These are phyloP conservation scores for Sporothrix humicola DNA, from an alignment of 2,329 filamentous ascomycete genomes.

Conservation along the genomic window DNA sequence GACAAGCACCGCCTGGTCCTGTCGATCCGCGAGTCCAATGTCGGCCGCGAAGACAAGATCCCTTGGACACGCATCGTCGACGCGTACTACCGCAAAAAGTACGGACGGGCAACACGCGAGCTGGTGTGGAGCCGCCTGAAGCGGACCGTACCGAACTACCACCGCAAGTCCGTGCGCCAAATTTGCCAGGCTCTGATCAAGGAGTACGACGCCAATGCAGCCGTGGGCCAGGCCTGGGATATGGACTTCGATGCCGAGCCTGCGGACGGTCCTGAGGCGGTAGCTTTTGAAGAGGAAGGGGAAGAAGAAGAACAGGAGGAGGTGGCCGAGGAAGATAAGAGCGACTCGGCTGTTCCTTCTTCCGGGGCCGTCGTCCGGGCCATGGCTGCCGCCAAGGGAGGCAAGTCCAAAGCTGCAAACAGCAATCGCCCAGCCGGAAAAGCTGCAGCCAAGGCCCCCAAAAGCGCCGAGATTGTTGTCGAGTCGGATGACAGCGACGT, in stretches of 20 bases:
- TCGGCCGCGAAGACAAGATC: conserved; percentile 53
- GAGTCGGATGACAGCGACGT: conserved; percentile 25
- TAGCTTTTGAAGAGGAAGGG: too few relatives aligned
- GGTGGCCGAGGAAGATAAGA: neutral
- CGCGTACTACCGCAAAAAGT: conserved; percentile 32
- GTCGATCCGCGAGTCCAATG: conserved; percentile 51
- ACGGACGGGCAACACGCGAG: conserved; percentile 36
- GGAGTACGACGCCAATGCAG: conserved; percentile 31
- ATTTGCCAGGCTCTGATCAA: conserved; percentile 36
- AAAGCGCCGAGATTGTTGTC: conserved; percentile 30
- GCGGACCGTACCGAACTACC: conserved; percentile 35
- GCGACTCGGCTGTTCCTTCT: conserved; percentile 13
- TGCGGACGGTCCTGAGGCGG: too few relatives aligned
- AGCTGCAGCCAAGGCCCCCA: neutral
- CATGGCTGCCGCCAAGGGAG: conserved; percentile 22
- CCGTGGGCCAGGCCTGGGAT: conserved; percentile 33
- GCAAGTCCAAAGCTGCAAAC: neutral
- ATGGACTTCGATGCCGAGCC: conserved; percentile 29
- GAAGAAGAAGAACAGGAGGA: neutral
- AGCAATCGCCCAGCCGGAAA: neutral
- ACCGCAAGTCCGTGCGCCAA: conserved; percentile 33
- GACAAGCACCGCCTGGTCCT: conserved; percentile 54
- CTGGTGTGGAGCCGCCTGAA: conserved; percentile 39
- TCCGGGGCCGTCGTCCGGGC: conserved; percentile 2
- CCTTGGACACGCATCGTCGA: conserved; percentile 53